Conservation (phyloP, 108 stramenopile species). For the Skeletonema marinoi region DNA sequence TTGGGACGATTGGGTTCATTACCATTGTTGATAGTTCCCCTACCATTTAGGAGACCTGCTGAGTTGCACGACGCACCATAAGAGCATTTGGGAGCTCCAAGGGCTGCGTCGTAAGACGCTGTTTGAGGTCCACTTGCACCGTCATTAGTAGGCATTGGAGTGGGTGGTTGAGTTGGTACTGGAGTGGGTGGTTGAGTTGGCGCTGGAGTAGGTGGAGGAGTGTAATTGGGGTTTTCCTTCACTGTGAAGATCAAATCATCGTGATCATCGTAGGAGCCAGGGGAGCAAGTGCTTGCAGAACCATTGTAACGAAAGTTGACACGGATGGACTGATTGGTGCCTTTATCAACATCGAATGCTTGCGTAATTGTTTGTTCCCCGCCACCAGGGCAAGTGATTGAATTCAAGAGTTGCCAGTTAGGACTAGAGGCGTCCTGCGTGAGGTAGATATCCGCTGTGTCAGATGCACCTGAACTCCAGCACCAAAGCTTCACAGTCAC, state of each 20-base stretch:
- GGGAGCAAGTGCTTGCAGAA: background rate
- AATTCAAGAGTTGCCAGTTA: conserved; percentile 4
- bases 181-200: background rate
- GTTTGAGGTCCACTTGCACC: conserved; percentile 1
- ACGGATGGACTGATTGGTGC: background rate
- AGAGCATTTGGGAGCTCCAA: conserved; percentile 11
- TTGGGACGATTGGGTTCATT: conserved; percentile 15
- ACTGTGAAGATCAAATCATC: conserved; percentile 15
- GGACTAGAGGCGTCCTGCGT: background rate
- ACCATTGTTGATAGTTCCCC: background rate
- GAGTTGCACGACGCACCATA: conserved; percentile 5
- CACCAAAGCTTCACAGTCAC: conserved; percentile 12
- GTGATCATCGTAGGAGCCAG: conserved; percentile 8
- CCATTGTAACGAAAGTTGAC: background rate
- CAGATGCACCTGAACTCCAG: background rate
- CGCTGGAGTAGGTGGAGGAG: background rate
- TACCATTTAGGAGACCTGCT: conserved; percentile 8
- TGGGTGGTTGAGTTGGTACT: background rate
- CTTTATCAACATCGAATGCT: background rate
- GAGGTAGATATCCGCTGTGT: conserved; percentile 19
- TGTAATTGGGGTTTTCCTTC: background rate
- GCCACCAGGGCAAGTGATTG: conserved; percentile 9
- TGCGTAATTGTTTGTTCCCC: background rate
- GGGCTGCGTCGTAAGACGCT: background rate
- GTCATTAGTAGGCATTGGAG: background rate